Conservation (phyloP, 306 rosid genomes). For the Pyrus pyrifolia region DNA sequence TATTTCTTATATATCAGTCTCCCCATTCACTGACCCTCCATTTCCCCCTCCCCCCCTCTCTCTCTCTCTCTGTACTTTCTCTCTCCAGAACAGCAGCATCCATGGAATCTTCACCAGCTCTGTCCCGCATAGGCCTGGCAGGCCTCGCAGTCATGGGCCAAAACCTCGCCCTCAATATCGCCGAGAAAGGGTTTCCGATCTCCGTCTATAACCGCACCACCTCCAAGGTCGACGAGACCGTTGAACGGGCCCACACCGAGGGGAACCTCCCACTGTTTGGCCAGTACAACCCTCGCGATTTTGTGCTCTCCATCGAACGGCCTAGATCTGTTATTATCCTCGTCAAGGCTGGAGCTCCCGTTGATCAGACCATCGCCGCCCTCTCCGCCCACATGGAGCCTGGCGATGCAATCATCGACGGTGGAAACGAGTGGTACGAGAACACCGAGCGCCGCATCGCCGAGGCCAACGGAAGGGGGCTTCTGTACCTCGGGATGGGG, state of each 20-base stretch:
- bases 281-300: constrained; percentile 70
- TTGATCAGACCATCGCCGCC: constrained; percentile 81
- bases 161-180: constrained; percentile 90
- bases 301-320: constrained; percentile 70
- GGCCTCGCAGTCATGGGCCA: constrained; percentile 99
- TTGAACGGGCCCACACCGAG: constrained; percentile 61
- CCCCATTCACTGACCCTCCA: not conserved
- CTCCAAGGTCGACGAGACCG: constrained; percentile 84
- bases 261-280: constrained; percentile 67
- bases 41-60: not conserved
- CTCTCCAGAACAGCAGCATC: not conserved
- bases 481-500: constrained; percentile 85
- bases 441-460: constrained; percentile 74
- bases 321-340: constrained; percentile 91
- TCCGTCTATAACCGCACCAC: constrained; percentile 91
- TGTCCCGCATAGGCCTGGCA: constrained; percentile 84
- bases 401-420: constrained; percentile 80
- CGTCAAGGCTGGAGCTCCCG: constrained; percentile 90
- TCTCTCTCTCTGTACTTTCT: not conserved
- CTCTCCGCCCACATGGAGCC: constrained; percentile 68
- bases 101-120: constrained; percentile 61
- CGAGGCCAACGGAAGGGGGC: constrained; percentile 29
- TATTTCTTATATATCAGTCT: not conserved
- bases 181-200: constrained; percentile 92
- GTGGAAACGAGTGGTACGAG: constrained; percentile 94